Evolutionary conservation across 306 rosid species (phyloP), one percentile per base, ranked within the genome.

Genomic region (Sophora flavescens): DNA sequence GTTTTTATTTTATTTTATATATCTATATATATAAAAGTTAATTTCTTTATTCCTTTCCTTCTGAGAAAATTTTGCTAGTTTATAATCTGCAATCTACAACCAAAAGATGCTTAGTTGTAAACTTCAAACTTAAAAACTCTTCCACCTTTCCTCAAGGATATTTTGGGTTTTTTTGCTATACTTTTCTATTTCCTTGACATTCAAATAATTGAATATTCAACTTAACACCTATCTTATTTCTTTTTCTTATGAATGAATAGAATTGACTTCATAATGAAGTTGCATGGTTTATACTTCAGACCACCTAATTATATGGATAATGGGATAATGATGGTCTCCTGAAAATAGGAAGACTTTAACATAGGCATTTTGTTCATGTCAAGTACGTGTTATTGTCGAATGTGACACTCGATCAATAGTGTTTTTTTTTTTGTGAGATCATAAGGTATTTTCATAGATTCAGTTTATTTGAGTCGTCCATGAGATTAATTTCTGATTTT

Each of bases 181-280:
- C 56, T 22, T 2, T 1, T 51, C 36, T 54, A 5, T 36, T 39
- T 47, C 57, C 17, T 63, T 72, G 56, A 9, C 44, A 47, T 57
- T 73, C 51, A 56, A 73, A 57, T 35, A 15, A 48, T 80, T 80
- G 75, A 73, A 80, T 12, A 73, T 17, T 54, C 53, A 18, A 53
- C 44, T 15, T 8, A 6, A 22, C 3, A 56, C 47, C 74, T 26
- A 45, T 51, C 18, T 45, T 9, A 18, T 26, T 6, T 30, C 28
- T 18, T 8, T 15, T 16, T 10, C 17, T 35, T 7, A 9, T 10
- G 2, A 33, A 70, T 35, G 5, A 38, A 16, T 6, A 63, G 44
- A 71, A 26, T 70, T 71, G 72, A 71, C 83, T 51, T 60, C 30
- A 22, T 51, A 11, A 42, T 26, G 8, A 17, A 38, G 26, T 35